Conservation (phyloP, 441 rosid species). For the Arabidopsis lyrata region DNA sequence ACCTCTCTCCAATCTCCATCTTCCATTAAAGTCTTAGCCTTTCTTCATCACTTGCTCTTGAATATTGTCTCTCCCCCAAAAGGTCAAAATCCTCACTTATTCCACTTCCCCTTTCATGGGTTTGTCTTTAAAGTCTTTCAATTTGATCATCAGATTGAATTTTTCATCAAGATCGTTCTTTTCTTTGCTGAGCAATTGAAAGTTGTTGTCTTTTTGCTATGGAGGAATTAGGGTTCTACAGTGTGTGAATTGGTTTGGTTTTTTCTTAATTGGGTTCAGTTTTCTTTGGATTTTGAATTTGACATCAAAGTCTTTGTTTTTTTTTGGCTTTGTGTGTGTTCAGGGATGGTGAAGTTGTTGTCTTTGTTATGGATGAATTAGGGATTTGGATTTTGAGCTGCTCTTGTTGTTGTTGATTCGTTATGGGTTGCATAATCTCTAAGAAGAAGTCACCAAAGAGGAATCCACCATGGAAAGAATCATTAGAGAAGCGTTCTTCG, state of each 20-base stretch:
- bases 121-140: conserved; percentile 8
- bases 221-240: not conserved
- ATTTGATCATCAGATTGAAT: conserved; percentile 4
- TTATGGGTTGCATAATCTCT: conserved; percentile 86
- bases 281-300: not conserved
- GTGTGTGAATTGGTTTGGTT: not conserved
- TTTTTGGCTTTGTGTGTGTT: not conserved
- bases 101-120: conserved; percentile 7
- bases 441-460: conserved; percentile 53
- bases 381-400: conserved; percentile 25
- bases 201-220: not conserved
- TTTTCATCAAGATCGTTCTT: not conserved
- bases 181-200: not conserved
- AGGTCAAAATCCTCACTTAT: conserved; percentile 21
- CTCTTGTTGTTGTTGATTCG: conserved; percentile 1
- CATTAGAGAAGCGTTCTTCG: conserved; percentile 57
- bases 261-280: not conserved
- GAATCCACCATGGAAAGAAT: conserved; percentile 54
- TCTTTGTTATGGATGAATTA: conserved; percentile 18
- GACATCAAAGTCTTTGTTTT: not conserved
- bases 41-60: conserved; percentile 33
- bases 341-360: conserved; percentile 12
- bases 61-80: conserved; percentile 3
- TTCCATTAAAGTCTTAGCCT: conserved; percentile 27
- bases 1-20: conserved; percentile 27